A percentile compares a stretch with the other conserved stretches of the same genome.
phyloP scores from a whole-genome alignment of 192 early-diverging fungal genomes.

The Phycomyces blakesleeanus region DNA sequence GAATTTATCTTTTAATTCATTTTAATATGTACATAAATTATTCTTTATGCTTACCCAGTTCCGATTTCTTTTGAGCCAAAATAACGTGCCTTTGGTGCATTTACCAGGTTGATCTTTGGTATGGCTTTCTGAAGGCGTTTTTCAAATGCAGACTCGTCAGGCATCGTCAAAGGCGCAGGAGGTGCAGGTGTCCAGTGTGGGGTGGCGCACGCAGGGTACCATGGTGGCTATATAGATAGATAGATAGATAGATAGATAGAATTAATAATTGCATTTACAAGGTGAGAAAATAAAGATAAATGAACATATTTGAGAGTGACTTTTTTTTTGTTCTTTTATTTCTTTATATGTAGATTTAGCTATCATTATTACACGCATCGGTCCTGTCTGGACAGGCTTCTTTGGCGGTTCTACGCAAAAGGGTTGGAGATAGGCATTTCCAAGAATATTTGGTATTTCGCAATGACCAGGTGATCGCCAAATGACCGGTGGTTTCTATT shows the following conservation, averaged over 20 bases:
- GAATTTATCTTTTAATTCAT: too few relatives aligned
- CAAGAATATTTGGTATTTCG: slow-evolving; percentile 21
- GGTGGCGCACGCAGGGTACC: slow-evolving; percentile 20
- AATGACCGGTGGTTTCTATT: neutral
- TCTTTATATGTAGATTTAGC: too few relatives aligned
- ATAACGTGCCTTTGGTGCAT: slow-evolving; percentile 26
- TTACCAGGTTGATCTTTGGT: slow-evolving; percentile 22
- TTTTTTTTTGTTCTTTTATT: too few relatives aligned
- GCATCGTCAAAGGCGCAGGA: slow-evolving; percentile 3
- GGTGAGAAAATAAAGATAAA: too few relatives aligned
- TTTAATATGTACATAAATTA: neutral
- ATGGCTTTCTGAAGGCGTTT: slow-evolving; percentile 28
- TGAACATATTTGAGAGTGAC: too few relatives aligned
- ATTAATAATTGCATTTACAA: too few relatives aligned
- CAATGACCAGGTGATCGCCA: slow-evolving; percentile 22
- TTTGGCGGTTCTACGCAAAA: too few relatives aligned
- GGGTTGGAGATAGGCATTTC: slow-evolving; percentile 22
- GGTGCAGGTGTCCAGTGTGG: slow-evolving; percentile 20
- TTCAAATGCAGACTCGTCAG: slow-evolving; percentile 30
- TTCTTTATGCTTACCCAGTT: slow-evolving; percentile 34
- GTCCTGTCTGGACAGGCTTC: too few relatives aligned
- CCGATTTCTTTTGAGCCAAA: slow-evolving; percentile 30
- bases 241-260: neutral
- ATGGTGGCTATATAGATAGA: slow-evolving; percentile 22
- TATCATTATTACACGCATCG: too few relatives aligned